Percentiles rank a stretch among this genome's conserved stretches.
Evolutionary conservation across 768 basidiomycete genomes (phyloP).

Genomic region (Goffeauzyma gilvescens): DNA sequence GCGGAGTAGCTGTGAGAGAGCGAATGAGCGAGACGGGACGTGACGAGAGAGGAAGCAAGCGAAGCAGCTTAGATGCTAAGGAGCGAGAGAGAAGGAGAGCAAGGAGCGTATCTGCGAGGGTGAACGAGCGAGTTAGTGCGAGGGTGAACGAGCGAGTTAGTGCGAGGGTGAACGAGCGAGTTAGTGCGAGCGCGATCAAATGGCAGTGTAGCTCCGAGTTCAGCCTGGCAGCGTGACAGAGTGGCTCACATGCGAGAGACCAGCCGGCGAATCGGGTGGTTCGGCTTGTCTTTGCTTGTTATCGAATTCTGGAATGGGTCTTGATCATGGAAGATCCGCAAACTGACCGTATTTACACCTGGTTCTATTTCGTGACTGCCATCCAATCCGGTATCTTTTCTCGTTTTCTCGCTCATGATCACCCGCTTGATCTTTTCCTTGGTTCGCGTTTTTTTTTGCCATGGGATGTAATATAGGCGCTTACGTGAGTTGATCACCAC

Average conservation of each 20-base stretch:
- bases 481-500: conserved; percentile 16
- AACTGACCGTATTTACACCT: neutral
- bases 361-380: too few relatives aligned
- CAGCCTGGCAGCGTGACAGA: too few relatives aligned
- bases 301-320: neutral
- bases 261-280: too few relatives aligned
- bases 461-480: conserved; percentile 11
- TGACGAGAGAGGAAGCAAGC: neutral
- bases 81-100: too few relatives aligned
- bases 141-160: neutral
- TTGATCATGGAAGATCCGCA: too few relatives aligned
- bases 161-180: neutral
- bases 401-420: neutral
- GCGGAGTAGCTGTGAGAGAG: neutral
- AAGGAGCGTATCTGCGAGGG: too few relatives aligned
- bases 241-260: too few relatives aligned
- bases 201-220: too few relatives aligned
- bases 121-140: neutral
- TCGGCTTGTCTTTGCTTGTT: neutral
- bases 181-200: too few relatives aligned
- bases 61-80: too few relatives aligned
- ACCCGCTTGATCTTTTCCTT: neutral
- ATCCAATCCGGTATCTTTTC: too few relatives aligned
- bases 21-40: neutral
- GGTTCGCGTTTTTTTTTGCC: neutral